A percentile compares a stretch with the other conserved stretches of the same genome.
Conservation (phyloP, 2,329 filamentous ascomycete genomes). For the Lachnellula hyalina region DNA sequence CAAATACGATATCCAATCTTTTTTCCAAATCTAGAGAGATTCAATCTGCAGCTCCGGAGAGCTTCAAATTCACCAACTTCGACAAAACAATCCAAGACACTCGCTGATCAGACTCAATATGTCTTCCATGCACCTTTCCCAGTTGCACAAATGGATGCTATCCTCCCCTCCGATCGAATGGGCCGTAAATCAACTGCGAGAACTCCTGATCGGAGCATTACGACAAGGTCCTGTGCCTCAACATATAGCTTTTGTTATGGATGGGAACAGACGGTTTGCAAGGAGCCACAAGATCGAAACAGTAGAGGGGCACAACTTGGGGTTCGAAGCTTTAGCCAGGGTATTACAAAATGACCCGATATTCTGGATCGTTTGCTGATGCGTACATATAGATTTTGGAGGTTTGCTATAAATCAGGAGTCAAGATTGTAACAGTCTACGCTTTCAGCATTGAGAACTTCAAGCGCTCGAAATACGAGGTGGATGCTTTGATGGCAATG, state of each 20-base stretch:
- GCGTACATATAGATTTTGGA: slow-evolving; percentile 66
- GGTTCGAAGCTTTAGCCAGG: slow-evolving; percentile 88
- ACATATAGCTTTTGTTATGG: slow-evolving; percentile 99
- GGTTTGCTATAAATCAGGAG: slow-evolving; percentile 95
- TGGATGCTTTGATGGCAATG: slow-evolving; percentile 95
- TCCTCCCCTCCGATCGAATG: slow-evolving; percentile 90
- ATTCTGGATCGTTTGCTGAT: slow-evolving; percentile 12
- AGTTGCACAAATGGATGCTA: slow-evolving; percentile 68
- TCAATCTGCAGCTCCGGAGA: not conserved
- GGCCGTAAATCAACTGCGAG: slow-evolving; percentile 70
- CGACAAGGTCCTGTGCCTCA: slow-evolving; percentile 87
- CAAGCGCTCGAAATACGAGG: slow-evolving; percentile 92
- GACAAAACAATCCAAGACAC: not conserved
- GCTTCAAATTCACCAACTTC: not conserved
- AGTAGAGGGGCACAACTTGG: slow-evolving; percentile 90
- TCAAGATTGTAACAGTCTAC: slow-evolving; percentile 95
- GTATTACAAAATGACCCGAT: slow-evolving; percentile 42
- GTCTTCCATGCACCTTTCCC: slow-evolving; percentile 53
- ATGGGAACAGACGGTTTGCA: slow-evolving; percentile 92
- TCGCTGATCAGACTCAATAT: slow-evolving; percentile 13
- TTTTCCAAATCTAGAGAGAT: no score
- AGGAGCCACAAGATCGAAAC: slow-evolving; percentile 89
- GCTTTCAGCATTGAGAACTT: slow-evolving; percentile 99
- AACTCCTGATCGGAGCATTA: slow-evolving; percentile 81
- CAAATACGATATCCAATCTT: no score